These are phyloP conservation scores for Solanum boliviense DNA, from an alignment of 257 asterid genomes.

Conservation along the genomic window DNA sequence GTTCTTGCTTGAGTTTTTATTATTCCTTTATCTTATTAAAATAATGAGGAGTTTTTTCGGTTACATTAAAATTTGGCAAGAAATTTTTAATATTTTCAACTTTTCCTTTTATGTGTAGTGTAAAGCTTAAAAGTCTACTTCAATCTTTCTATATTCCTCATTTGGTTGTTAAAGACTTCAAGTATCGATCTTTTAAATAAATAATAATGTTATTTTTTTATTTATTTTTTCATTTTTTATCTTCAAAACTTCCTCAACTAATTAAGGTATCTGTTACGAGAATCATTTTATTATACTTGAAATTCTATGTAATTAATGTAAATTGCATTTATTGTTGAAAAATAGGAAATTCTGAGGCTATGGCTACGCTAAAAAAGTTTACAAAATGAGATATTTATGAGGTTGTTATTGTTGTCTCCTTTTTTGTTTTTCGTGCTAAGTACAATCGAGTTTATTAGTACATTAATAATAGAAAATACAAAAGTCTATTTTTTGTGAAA, in stretches of 20 bases:
- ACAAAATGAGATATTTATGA: background rate
- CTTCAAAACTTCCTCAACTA: background rate
- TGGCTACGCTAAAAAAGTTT: background rate
- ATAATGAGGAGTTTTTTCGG: background rate
- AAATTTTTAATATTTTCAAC: background rate
- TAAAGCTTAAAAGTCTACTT: too few species aligned
- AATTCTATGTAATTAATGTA: background rate
- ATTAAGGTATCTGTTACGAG: background rate
- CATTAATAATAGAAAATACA: background rate
- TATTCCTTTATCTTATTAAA: background rate
- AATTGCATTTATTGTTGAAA: background rate
- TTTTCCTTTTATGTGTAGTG: background rate
- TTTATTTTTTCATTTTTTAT: too few species aligned
- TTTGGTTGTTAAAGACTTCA: background rate
- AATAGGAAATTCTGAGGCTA: background rate
- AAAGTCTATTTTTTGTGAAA: background rate
- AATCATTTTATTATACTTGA: too few species aligned
- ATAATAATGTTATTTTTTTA: too few species aligned
- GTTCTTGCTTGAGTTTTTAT: background rate
- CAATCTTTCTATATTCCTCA: background rate
- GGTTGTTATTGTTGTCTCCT: too few species aligned
- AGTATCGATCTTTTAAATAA: background rate
- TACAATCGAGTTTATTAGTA: background rate
- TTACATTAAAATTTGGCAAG: background rate
- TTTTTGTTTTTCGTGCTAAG: background rate